A percentile compares a stretch with the other conserved stretches of the same genome.
Conservation (phyloP, 225 moss, liverwort and hornwort species). For the Asterella californica region DNA sequence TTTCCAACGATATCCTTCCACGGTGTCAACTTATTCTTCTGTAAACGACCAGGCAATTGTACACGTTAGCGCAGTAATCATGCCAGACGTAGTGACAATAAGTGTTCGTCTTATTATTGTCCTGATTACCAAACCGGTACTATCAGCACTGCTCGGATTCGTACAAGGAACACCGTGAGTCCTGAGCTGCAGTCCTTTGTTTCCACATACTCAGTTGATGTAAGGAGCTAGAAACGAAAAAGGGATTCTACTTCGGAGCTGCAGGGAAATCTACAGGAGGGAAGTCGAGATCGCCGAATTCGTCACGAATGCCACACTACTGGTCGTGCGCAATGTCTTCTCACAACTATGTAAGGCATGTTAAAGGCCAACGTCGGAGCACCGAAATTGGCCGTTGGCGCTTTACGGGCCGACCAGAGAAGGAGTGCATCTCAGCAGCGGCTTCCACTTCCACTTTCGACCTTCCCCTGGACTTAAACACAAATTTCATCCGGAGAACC, state of each 20-base stretch:
- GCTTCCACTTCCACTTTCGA: too few species aligned
- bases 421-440: too few species aligned
- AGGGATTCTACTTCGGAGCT: background rate
- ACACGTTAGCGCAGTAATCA: too few species aligned
- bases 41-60: background rate
- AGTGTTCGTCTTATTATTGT: too few species aligned
- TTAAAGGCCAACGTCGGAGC: too few species aligned
- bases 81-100: too few species aligned
- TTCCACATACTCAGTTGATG: background rate
- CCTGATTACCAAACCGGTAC: too few species aligned
- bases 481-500: too few species aligned
- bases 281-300: background rate
- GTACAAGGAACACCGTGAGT: background rate
- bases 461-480: too few species aligned
- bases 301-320: background rate
- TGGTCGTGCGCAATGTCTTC: background rate
- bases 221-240: too few species aligned
- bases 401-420: too few species aligned
- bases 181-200: background rate
- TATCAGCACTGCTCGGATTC: background rate
- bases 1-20: background rate
- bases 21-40: slow-evolving; percentile 12
- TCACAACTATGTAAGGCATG: too few species aligned
- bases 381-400: background rate
- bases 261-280: background rate